Percentiles rank a stretch among this genome's conserved stretches.
These are phyloP conservation scores for Dentiscutata heterogama DNA, from an alignment of 371 early-diverging fungal genomes.

Conservation along the genomic window DNA sequence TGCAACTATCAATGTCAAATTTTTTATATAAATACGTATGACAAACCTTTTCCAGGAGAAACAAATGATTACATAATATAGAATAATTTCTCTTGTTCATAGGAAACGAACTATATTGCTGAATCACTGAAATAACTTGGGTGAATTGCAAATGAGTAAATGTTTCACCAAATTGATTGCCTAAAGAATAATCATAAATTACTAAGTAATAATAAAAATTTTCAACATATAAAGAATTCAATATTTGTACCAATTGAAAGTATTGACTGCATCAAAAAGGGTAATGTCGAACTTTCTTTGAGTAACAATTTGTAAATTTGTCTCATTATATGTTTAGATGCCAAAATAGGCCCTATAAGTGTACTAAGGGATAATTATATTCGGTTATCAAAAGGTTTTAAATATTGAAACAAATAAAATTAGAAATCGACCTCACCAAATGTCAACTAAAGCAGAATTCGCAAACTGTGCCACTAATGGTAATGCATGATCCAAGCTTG, in stretches of 20 bases:
- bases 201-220: not conserved
- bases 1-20: not conserved
- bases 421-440: not conserved
- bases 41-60: conserved; percentile 52
- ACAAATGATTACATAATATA: conserved; percentile 54
- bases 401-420: not conserved
- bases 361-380: conserved; percentile 43
- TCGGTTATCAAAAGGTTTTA: not conserved
- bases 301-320: conserved; percentile 67
- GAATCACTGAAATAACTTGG: conserved; percentile 64
- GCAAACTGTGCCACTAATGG: conserved; percentile 35
- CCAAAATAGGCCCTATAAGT: conserved; percentile 66
- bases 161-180: conserved; percentile 68
- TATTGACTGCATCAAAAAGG: conserved; percentile 58
- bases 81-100: conserved; percentile 49
- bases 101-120: conserved; percentile 47
- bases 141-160: conserved; percentile 71
- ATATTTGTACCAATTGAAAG: conserved; percentile 55
- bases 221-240: not conserved
- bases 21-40: not conserved
- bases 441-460: conserved; percentile 41
- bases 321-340: conserved; percentile 71
- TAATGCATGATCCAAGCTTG: conserved; percentile 21
- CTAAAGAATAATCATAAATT: conserved; percentile 28
- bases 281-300: conserved; percentile 60